A percentile compares a stretch with the other conserved stretches of the same genome.
Conservation (phyloP, 345 rosid species). For the Camelina hispida region DNA sequence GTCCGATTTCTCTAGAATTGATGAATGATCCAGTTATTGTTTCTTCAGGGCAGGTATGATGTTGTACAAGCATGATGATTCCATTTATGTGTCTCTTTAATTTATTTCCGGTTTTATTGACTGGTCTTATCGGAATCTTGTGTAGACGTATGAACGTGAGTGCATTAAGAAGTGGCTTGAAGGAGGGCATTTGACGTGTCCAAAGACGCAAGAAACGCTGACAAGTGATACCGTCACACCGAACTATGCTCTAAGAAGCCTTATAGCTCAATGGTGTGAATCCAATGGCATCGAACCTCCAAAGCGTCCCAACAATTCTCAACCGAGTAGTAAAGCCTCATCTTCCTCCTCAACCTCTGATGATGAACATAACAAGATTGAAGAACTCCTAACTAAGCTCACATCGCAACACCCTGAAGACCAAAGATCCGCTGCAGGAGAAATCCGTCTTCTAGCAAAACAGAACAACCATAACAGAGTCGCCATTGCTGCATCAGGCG, state of each 20-base stretch:
- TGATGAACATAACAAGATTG: conserved; percentile 60
- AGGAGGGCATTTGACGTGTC: conserved; percentile 80
- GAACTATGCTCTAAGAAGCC: conserved; percentile 85
- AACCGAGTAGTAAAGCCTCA: conserved; percentile 54
- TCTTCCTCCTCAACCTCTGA: conserved; percentile 59
- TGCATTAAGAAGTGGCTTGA: conserved; percentile 89
- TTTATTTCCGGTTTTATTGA: neutral
- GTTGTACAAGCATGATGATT: neutral
- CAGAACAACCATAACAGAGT: conserved; percentile 86
- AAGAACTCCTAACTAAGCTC: conserved; percentile 72
- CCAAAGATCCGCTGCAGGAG: conserved; percentile 81
- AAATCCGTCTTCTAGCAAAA: conserved; percentile 93
- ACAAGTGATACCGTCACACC: conserved; percentile 66
- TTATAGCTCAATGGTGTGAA: conserved; percentile 96
- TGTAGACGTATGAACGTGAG: conserved; percentile 45
- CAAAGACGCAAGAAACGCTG: conserved; percentile 84
- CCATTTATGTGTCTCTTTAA: neutral
- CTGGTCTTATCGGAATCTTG: neutral
- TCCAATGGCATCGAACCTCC: conserved; percentile 86
- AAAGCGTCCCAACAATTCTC: conserved; percentile 65
- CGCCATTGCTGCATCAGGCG: conserved; percentile 90
- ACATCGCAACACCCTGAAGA: conserved; percentile 64
- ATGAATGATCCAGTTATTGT: conserved; percentile 97
- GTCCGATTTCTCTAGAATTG: conserved; percentile 88
- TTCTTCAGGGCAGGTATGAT: conserved; percentile 88